A percentile compares a stretch with the other conserved stretches of the same genome.
phyloP scores from a whole-genome alignment of 177 flowering plant species.

The Vitis hybrid region DNA sequence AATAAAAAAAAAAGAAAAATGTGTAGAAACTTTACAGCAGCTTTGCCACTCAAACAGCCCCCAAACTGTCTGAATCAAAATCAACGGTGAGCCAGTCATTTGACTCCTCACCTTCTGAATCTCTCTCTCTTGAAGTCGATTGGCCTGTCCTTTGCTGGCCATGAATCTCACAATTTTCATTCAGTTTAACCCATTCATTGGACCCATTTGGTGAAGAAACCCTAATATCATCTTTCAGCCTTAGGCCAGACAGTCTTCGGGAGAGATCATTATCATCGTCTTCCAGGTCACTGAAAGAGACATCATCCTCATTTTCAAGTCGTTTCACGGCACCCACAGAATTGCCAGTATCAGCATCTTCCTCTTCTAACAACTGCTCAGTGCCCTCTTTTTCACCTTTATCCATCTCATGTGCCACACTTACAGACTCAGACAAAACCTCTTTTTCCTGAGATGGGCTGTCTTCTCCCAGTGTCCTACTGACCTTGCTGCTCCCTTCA shows the following conservation, averaged over 20 bases:
- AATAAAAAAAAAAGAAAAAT: not conserved
- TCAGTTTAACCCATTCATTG: slow-evolving; percentile 53
- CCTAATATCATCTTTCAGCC: slow-evolving; percentile 7
- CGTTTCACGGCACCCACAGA: slow-evolving; percentile 18
- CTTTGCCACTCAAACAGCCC: slow-evolving; percentile 10
- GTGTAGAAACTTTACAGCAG: slow-evolving; percentile 20
- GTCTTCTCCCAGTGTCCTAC: slow-evolving; percentile 17
- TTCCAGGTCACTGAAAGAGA: slow-evolving; percentile 68
- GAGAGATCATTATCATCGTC: slow-evolving; percentile 42
- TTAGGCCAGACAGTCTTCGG: slow-evolving; percentile 14
- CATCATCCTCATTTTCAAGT: slow-evolving; percentile 43
- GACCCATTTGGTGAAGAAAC: slow-evolving; percentile 35
- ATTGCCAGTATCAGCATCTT: slow-evolving; percentile 20
- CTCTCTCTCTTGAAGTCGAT: slow-evolving; percentile 32
- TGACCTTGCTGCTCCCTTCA: slow-evolving; percentile 15
- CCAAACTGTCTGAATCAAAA: slow-evolving; percentile 34
- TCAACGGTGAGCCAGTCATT: slow-evolving; percentile 61
- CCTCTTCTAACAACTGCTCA: slow-evolving; percentile 35
- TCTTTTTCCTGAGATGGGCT: slow-evolving; percentile 17
- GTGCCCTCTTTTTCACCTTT: slow-evolving; percentile 19
- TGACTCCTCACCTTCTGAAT: slow-evolving; percentile 57
- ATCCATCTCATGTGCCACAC: slow-evolving; percentile 11
- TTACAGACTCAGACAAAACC: slow-evolving; percentile 21
- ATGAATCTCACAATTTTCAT: slow-evolving; percentile 23
- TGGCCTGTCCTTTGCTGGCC: slow-evolving; percentile 23